Percentiles rank a stretch among this genome's conserved stretches.
phyloP scores from a whole-genome alignment of 1,139 yeast genomes.

The Candida sp. region DNA sequence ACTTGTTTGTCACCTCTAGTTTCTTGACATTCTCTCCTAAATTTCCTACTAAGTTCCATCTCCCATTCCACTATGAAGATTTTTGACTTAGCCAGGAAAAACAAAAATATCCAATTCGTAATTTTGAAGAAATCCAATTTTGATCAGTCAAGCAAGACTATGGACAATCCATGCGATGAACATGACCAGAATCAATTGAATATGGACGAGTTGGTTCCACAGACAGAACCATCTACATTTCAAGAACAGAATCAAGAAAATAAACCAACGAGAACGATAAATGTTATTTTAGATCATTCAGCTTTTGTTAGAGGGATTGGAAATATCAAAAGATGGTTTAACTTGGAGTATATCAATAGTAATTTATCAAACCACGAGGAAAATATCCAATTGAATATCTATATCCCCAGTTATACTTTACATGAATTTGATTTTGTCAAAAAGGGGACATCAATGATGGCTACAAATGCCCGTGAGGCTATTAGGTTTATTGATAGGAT shows the following conservation, averaged over 20 bases:
- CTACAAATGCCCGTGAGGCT: conserved; percentile 57
- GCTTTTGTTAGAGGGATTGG: conserved; percentile 60
- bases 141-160: conserved; percentile 1
- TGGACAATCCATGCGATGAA: conserved; percentile 1
- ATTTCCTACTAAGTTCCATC: too few species aligned
- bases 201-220: conserved; percentile 1
- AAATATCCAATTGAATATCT: conserved; percentile 25
- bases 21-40: too few species aligned
- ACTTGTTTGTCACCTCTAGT: not conserved
- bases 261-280: conserved; percentile 11
- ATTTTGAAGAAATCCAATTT: not conserved
- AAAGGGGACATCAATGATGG: conserved; percentile 51
- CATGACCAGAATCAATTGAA: not conserved
- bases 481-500: conserved; percentile 49
- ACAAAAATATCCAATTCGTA: too few species aligned
- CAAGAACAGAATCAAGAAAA: not conserved
- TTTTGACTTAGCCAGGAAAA: not conserved
- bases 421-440: conserved; percentile 54
- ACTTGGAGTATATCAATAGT: conserved; percentile 29
- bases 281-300: conserved; percentile 55
- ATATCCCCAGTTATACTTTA: conserved; percentile 53
- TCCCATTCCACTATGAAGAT: too few species aligned
- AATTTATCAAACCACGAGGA: conserved; percentile 14
- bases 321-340: conserved; percentile 55
- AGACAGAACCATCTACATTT: not conserved